Evolutionary conservation across 805 yeast genomes (phyloP), one percentile per base, ranked within the genome.

Genomic region (Priceomyces medius): DNA sequence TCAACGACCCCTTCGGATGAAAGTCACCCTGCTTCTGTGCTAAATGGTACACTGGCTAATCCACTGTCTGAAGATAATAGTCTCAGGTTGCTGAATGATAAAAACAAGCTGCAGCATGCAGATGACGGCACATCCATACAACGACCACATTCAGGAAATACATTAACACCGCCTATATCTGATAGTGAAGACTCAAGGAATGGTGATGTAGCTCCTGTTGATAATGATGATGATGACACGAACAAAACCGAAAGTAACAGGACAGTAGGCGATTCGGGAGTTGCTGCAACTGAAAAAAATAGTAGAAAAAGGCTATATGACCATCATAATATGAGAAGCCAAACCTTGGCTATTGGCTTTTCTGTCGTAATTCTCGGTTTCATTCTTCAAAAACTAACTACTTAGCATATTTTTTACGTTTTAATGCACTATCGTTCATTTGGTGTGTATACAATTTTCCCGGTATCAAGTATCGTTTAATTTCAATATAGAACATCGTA

Each of bases 381-480:
- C 24, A 27, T 39, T 7, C 31, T 39, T 26, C 37, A 39, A 20
- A 39, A 34, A 27, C 37, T 39, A 17, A 24, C 42, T 28, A 33
- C 32, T 26, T 39, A 39, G 35, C 34, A 34, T 33, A 13, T 20
- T 12, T 9, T 26, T 26, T 10, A 26, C 29, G 29, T 26, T 26
- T 26, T 26, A 26, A 26, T 26, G 29, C 29, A 26, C 9, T 26
- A 9, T 26, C 29, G n/a, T 12, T n/a, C 10, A 12, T 26, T 26
- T 6, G 29, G 5, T 9, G 29, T 26, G 29, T 26, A 26, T n/a
- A n/a, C 29, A n/a, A n/a, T 26, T 5, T n/a, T n/a, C n/a, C n/a
- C 31, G 14, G 31, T 27, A 8, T 27, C n/a, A 8, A n/a, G 14
- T 13, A 27, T 27, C 16, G 31, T 27, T 27, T 27, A 27, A 8